Base-by-base conservation (phyloP, 805 yeast genomes). In the Saccharomycopsis capsularis region DNA sequence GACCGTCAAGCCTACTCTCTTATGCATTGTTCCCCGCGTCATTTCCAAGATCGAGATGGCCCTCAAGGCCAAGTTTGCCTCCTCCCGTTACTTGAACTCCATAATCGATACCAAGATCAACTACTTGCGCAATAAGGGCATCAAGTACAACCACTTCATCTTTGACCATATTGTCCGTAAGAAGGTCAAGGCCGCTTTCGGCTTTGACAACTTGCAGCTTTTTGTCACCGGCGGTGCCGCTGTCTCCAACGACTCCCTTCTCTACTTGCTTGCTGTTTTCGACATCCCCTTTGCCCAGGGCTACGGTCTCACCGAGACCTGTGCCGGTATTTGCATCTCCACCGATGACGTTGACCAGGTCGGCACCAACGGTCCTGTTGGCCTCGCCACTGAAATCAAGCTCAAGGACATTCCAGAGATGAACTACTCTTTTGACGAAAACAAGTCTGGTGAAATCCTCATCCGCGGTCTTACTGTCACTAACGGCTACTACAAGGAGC, bases 241-340 rank as follows among this genome's bases (percentile, higher is more conserved):
- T 16, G 70, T 81, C 51, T 69, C 79, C 27, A 68, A 72, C n/a
- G 76, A 70, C 44, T 75, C 82, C 0, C 66, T 78, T 30, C 68
- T 67, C 50, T 80, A 78, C 61, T 62, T 81, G 55, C 75, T 72
- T 58, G 74, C 76, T 3, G 64, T 76, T 1, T 68, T 81, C 41
- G 69, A 71, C 40, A 59, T 72, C 42, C 60, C 68, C 11, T 58
- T 70, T 30, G 40, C 58, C 23, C 83, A 80, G 59, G 83, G 84
- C 21, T 81, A 79, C 60, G 85, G 85, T 9, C 70, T 77, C 40
- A 77, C 83, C 9, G 85, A 80, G 60, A 65, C 73, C 18, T 70
- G 74, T 60, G 39, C 38, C 25, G 43, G 43, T 29, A 29, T 38
- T 30, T 36, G 24, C 15, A 22, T 46, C 15, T 38, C 42, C 23